These are phyloP conservation scores for Nothomitra cinnamomea DNA, from an alignment of 2,329 filamentous ascomycete genomes.

Conservation along the genomic window DNA sequence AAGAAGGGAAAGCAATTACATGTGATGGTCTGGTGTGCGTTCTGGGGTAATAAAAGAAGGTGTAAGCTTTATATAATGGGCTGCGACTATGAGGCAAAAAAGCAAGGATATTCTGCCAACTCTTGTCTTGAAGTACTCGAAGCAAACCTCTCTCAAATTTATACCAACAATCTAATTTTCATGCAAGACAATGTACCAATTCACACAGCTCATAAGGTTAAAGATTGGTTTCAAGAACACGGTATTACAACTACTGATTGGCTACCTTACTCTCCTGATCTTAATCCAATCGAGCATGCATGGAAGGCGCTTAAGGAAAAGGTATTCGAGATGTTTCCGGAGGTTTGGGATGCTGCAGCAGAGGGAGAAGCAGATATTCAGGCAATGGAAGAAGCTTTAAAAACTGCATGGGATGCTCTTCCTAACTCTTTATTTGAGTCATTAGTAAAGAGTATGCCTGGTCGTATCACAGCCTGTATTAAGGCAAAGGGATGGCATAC, in stretches of 20 bases:
- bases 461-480: not conserved
- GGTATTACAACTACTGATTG: not conserved
- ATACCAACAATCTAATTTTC: not conserved
- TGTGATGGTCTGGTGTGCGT: too few relatives aligned
- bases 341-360: too few relatives aligned
- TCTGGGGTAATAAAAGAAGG: too few relatives aligned
- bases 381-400: not conserved
- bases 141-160: not conserved
- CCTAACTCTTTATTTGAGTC: not conserved
- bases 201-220: not conserved
- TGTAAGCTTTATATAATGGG: too few relatives aligned
- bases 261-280: not conserved
- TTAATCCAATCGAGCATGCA: not conserved
- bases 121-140: not conserved
- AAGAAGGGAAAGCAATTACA: too few relatives aligned
- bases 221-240: not conserved
- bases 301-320: not conserved
- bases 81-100: too few relatives aligned
- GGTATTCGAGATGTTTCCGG: not conserved
- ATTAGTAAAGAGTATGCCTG: not conserved
- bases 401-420: not conserved
- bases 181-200: not conserved
- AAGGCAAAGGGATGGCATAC: too few relatives aligned
- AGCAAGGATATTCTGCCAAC: too few relatives aligned
- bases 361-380: not conserved